A percentile compares a stretch with the other conserved stretches of the same genome.
These are phyloP conservation scores for Pugionium dolabratum DNA, from an alignment of 345 rosid genomes.

Conservation along the genomic window DNA sequence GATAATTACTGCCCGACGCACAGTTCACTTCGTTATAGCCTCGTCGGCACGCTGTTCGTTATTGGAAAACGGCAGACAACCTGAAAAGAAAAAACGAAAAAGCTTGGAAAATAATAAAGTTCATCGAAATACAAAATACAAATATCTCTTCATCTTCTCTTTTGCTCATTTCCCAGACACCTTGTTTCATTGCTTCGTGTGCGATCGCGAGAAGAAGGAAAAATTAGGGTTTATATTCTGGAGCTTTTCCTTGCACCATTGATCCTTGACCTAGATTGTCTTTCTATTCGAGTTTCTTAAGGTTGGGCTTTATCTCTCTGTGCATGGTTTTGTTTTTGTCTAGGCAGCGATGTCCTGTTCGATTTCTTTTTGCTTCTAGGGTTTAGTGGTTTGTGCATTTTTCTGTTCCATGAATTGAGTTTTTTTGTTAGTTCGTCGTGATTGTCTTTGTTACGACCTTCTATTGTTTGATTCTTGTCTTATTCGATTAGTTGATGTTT, in stretches of 20 bases:
- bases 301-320: slow-evolving; percentile 31
- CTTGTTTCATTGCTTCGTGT: slow-evolving; percentile 34
- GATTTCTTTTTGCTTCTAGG: slow-evolving; percentile 36
- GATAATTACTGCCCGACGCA: slow-evolving; percentile 12
- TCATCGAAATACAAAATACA: slow-evolving; percentile 30
- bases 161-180: slow-evolving; percentile 43
- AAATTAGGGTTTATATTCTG: slow-evolving; percentile 36
- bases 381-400: slow-evolving; percentile 40
- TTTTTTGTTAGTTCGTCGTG: slow-evolving; percentile 25
- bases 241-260: slow-evolving; percentile 22
- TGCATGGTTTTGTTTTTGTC: slow-evolving; percentile 36
- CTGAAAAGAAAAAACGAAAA: slow-evolving; percentile 2
- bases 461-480: slow-evolving; percentile 11
- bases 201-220: slow-evolving; percentile 37
- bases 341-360: slow-evolving; percentile 31
- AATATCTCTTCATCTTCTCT: slow-evolving; percentile 38
- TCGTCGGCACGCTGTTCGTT: slow-evolving; percentile 25
- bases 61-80: slow-evolving; percentile 32
- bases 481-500: slow-evolving; percentile 31
- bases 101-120: slow-evolving; percentile 22
- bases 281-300: slow-evolving; percentile 23
- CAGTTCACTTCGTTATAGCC: slow-evolving; percentile 14
- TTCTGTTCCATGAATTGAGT: not conserved
- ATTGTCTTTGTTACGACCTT: slow-evolving; percentile 25
- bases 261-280: slow-evolving; percentile 30